A percentile compares a stretch with the other conserved stretches of the same genome.
Evolutionary conservation across 805 yeast species (phyloP).

Genomic region (Millerozyma miso): DNA sequence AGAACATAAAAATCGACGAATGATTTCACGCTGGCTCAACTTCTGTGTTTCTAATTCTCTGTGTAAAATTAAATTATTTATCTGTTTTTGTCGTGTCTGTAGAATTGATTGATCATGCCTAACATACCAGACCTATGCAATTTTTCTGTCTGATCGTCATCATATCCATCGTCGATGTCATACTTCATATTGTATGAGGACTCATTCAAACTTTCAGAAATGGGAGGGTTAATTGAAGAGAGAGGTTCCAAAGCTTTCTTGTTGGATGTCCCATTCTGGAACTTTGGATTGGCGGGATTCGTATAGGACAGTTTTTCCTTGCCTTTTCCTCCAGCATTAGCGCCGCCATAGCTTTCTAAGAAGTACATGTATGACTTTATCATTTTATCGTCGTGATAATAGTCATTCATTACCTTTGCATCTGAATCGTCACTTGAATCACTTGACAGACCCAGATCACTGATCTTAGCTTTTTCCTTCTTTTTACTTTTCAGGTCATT

Average conservation of each 20-base stretch:
- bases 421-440: constrained; percentile 12
- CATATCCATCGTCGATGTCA: constrained; percentile 25
- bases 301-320: background rate
- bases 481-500: constrained; percentile 10
- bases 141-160: constrained; percentile 23
- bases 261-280: background rate
- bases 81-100: constrained; percentile 44
- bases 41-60: too few species aligned
- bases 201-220: constrained; percentile 9
- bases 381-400: constrained; percentile 77
- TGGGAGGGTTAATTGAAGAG: constrained; percentile 10
- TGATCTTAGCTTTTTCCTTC: constrained; percentile 8
- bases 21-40: too few species aligned
- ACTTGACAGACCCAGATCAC: constrained; percentile 3
- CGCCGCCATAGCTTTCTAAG: constrained; percentile 67
- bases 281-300: background rate
- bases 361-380: constrained; percentile 85
- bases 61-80: too few species aligned
- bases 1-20: too few species aligned
- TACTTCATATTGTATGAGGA: constrained; percentile 26
- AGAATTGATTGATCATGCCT: constrained; percentile 78
- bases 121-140: constrained; percentile 54
- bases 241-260: background rate
- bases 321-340: constrained; percentile 6
- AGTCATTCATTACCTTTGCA: constrained; percentile 13